These are phyloP conservation scores for Wickerhamiella australiensis DNA, from an alignment of 805 yeast genomes.

Conservation along the genomic window DNA sequence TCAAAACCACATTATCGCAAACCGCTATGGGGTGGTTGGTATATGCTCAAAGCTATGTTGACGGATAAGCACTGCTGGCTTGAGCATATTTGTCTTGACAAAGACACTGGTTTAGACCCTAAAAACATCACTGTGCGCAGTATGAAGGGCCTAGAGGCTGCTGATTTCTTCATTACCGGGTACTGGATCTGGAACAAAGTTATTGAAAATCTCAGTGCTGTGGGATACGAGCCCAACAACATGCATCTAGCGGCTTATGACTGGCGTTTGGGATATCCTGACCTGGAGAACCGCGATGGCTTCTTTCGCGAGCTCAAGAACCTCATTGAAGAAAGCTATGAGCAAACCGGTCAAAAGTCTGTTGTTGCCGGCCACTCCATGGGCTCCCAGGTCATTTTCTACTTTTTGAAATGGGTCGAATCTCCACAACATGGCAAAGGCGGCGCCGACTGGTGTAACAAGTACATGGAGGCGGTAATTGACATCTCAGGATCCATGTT, in stretches of 20 bases:
- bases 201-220: constrained; percentile 83
- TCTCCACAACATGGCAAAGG: constrained; percentile 79
- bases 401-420: constrained; percentile 93
- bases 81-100: constrained; percentile 78
- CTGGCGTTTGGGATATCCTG: constrained; percentile 87
- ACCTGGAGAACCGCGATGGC: constrained; percentile 74
- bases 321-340: constrained; percentile 52
- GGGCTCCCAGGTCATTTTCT: constrained; percentile 86
- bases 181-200: constrained; percentile 98
- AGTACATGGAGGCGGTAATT: constrained; percentile 64
- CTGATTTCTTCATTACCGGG: constrained; percentile 92
- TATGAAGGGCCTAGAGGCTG: constrained; percentile 92
- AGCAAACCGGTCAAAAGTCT: constrained; percentile 48
- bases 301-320: constrained; percentile 68
- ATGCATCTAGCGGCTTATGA: constrained; percentile 91
- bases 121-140: constrained; percentile 69
- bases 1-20: constrained; percentile 76
- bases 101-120: constrained; percentile 88
- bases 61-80: constrained; percentile 90
- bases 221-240: constrained; percentile 84
- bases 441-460: constrained; percentile 81
- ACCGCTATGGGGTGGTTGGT: constrained; percentile 93
- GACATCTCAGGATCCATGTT: constrained; percentile 82
- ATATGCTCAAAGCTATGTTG: constrained; percentile 86
- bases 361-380: constrained; percentile 86